Base-by-base conservation (phyloP, 2,329 filamentous ascomycete species). In the Phaeomoniella chlamydospora region DNA sequence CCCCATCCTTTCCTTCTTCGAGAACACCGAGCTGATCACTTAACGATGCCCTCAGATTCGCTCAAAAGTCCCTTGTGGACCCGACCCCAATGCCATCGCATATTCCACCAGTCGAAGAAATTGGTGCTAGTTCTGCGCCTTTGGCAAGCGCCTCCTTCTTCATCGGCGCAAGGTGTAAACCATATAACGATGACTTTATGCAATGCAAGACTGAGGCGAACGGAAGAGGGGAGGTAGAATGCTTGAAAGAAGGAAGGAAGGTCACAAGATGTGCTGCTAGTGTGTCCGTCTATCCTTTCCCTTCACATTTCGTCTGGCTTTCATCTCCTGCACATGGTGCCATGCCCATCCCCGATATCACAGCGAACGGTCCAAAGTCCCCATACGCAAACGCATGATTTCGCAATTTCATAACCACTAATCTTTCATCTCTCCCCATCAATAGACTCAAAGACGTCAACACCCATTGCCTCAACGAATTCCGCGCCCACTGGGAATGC, bases 131-230 rank as follows among this genome's bases (percentile, higher is more conserved):
- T 53, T 96, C 88, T 39, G 90, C 87, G 29, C 90, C 90, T 37
- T 73, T 98, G 31, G 69, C 93, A 41, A 93, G 84, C 45, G 90
- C 90, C 18, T 77, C 85, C 36, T 98, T 83, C 72, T 98, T 96
- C 62, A 98, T 98, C 57, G 90, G 90, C 44, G 87, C 86, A 47
- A 80, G 88, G 55, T 98, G 90, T 77, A 80, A 74, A 58, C 70
- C 82, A 39, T 98, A 87, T 72, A 96, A 96, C 64, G 90, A 98
- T 69, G 90, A 98, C 65, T 98, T 81, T 67, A 98, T 98, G 88
- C 83, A 93, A 68, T 98, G 90, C 80, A 98, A 98, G 79, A 83
- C 75, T 49, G 86, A 94, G 65, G 78, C 85, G 52, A 80, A 83
- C 43, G 90, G 90, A 51, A 77, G 74, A 61, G 90, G 86, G 58